phyloP scores from a whole-genome alignment of 148 eudicot genomes.

The Cornus florida region DNA sequence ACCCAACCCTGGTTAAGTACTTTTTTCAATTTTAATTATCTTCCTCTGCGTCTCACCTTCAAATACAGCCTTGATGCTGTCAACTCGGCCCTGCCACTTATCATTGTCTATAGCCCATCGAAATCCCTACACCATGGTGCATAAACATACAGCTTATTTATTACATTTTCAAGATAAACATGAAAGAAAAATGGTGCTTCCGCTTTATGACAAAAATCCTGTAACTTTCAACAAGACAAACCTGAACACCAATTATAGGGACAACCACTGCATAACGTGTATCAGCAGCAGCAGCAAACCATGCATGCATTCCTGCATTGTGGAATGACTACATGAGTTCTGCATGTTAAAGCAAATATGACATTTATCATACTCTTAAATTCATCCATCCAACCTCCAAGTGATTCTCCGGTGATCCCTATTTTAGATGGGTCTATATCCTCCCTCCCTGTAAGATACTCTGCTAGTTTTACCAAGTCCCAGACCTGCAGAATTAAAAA shows the following conservation, averaged over 20 bases:
- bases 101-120: slow-evolving; percentile 94
- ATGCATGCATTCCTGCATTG: slow-evolving; percentile 92
- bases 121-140: slow-evolving; percentile 59
- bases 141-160: neutral
- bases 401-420: slow-evolving; percentile 99
- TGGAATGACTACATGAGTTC: neutral
- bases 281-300: slow-evolving; percentile 90
- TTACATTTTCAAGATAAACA: neutral
- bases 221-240: slow-evolving; percentile 19
- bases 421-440: slow-evolving; percentile 75
- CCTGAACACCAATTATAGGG: slow-evolving; percentile 97
- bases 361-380: neutral
- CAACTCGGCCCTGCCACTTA: slow-evolving; percentile 86
- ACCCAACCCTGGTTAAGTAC: neutral
- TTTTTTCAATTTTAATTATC: neutral
- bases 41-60: slow-evolving; percentile 51
- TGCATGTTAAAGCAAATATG: neutral
- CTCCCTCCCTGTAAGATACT: slow-evolving; percentile 67
- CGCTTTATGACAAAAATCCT: neutral
- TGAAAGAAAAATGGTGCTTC: neutral
- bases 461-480: slow-evolving; percentile 92
- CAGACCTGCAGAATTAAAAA: slow-evolving; percentile 58
- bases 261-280: slow-evolving; percentile 86
- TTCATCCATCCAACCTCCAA: slow-evolving; percentile 71
- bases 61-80: slow-evolving; percentile 85